A percentile compares a stretch with the other conserved stretches of the same genome.
phyloP scores from a whole-genome alignment of 306 rosid genomes.

The Fragaria iinumae region DNA sequence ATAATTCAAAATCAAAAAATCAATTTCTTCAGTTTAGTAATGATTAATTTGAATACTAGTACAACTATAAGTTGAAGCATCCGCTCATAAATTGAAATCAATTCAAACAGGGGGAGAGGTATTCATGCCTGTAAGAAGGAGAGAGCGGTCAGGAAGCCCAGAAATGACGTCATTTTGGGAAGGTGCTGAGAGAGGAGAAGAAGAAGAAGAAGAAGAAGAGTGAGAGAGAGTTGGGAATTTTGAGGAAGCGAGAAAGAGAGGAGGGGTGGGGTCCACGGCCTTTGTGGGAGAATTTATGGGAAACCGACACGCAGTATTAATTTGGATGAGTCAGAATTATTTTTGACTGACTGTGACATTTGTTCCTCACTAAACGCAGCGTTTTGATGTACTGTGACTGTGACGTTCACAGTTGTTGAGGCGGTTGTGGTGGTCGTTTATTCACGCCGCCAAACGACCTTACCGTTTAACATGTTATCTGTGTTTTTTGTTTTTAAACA shows the following conservation, averaged over 20 bases:
- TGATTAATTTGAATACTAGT: neutral
- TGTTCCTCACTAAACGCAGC: neutral
- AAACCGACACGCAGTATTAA: constrained; percentile 30
- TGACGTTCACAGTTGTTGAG: neutral
- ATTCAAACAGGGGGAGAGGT: neutral
- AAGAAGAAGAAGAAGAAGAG: neutral
- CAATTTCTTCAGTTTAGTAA: neutral
- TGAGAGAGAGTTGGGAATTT: neutral
- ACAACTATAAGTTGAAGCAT: too few relatives aligned
- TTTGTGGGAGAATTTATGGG: constrained; percentile 12
- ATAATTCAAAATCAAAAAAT: neutral
- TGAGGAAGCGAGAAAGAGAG: neutral
- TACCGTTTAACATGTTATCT: too few relatives aligned
- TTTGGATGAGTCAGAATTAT: neutral
- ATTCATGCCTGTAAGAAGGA: constrained; percentile 50
- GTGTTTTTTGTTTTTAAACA: too few relatives aligned
- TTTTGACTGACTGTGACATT: neutral
- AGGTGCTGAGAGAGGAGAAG: neutral
- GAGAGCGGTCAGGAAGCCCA: constrained; percentile 29
- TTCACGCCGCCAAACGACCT: neutral
- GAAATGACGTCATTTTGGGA: constrained; percentile 29
- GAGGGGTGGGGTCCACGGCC: neutral
- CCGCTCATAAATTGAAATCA: neutral
- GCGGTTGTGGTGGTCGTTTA: constrained; percentile 1
- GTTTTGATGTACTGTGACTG: neutral